phyloP scores from a whole-genome alignment of 139 green algal species.

The Chlamydomonas sphaeroides region DNA sequence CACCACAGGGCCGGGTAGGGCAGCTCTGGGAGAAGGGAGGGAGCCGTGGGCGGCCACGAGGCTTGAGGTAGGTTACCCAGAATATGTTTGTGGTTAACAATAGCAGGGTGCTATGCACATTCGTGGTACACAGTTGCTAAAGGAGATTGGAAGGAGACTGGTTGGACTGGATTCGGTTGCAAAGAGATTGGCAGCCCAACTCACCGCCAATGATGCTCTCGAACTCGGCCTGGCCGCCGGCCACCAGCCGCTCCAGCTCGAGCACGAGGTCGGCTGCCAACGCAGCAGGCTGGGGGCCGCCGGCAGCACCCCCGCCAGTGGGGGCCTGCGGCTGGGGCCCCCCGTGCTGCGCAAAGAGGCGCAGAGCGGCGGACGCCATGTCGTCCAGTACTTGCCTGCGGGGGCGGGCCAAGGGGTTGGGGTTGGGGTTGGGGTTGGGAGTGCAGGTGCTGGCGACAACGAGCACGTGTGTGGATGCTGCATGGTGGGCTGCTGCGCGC shows the following conservation, averaged over 20 bases:
- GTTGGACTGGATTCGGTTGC: background rate
- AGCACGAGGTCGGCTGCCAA: too few relatives aligned
- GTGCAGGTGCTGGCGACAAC: background rate
- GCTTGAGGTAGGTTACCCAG: background rate
- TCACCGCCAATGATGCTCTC: background rate
- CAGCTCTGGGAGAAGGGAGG: background rate
- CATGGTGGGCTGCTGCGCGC: background rate
- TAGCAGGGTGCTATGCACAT: too few relatives aligned
- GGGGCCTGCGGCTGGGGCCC: too few relatives aligned
- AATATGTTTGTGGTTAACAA: too few relatives aligned
- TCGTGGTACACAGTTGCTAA: too few relatives aligned
- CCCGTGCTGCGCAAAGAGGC: too few relatives aligned
- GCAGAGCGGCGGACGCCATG: background rate
- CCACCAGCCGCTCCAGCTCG: background rate
- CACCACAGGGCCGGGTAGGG: constrained; percentile 7
- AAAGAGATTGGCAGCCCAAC: too few relatives aligned
- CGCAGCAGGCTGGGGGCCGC: too few relatives aligned
- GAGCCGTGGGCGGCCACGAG: background rate
- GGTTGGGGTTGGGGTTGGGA: background rate
- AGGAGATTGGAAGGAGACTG: too few relatives aligned
- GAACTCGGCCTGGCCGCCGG: background rate
- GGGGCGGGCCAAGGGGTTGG: background rate
- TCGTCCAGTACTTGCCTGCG: constrained; percentile 4
- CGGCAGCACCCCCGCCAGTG: background rate
- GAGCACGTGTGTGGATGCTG: background rate